These are phyloP conservation scores for Avena sativa DNA, from an alignment of 176 grass and related monocot species.

Conservation along the genomic window DNA sequence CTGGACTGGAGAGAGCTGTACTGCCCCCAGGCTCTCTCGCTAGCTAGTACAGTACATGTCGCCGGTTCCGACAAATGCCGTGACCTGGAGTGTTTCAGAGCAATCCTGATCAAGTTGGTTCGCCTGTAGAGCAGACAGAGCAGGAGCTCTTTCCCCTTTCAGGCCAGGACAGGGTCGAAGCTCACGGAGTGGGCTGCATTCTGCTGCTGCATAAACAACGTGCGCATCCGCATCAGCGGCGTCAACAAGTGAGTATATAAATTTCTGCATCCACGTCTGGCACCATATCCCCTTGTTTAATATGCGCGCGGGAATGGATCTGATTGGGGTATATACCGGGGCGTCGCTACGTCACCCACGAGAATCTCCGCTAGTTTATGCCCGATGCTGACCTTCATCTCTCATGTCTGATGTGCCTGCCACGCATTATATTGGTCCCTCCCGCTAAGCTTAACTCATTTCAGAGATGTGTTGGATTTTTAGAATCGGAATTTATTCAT, in stretches of 20 bases:
- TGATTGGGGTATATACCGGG: constrained; percentile 53
- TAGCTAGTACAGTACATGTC: neutral
- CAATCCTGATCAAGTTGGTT: neutral
- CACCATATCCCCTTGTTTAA: constrained; percentile 40
- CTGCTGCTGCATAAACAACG: constrained; percentile 17
- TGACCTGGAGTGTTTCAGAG: constrained; percentile 23
- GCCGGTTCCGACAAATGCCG: constrained; percentile 31
- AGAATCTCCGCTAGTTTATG: constrained; percentile 50
- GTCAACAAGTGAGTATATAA: constrained; percentile 22
- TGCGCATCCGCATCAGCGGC: constrained; percentile 42
- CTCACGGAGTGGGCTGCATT: neutral
- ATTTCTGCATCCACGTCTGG: constrained; percentile 29
- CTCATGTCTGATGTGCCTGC: constrained; percentile 45
- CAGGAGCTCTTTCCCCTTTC: constrained; percentile 44
- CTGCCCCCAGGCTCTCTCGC: neutral
- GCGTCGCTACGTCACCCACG: constrained; percentile 37
- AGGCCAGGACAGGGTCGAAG: neutral
- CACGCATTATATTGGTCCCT: constrained; percentile 34
- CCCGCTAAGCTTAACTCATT: neutral
- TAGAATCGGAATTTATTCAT: constrained; percentile 3
- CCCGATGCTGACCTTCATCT: constrained; percentile 12
- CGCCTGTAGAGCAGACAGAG: constrained; percentile 20
- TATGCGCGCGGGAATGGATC: constrained; percentile 36
- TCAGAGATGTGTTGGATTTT: constrained; percentile 27
- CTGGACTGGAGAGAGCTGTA: neutral